Evolutionary conservation across 192 early-diverging fungal species (phyloP).

Genomic region (Cetraspora pellucida): DNA sequence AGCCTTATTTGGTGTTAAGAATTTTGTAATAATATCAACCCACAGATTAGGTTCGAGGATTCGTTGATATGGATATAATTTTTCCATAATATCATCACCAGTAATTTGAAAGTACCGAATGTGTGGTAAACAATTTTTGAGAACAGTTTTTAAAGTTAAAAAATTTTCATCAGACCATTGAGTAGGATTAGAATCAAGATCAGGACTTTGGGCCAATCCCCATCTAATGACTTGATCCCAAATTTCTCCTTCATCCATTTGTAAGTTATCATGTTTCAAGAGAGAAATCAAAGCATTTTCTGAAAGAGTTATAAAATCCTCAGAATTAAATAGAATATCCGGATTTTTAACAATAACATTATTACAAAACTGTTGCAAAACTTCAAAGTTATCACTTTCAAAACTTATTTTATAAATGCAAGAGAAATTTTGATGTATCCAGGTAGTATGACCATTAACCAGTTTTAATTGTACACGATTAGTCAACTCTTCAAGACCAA

Average conservation of each 20-base stretch:
- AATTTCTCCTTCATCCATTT: constrained; percentile 1
- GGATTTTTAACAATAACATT: background rate
- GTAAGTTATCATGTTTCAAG: background rate
- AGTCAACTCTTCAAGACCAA: background rate
- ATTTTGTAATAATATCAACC: too few relatives aligned
- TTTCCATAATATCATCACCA: too few relatives aligned
- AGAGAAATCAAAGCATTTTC: background rate
- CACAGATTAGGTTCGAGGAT: too few relatives aligned
- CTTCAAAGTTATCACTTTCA: background rate
- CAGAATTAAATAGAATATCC: background rate
- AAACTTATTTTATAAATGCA: background rate
- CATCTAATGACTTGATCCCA: constrained; percentile 5
- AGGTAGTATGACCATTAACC: background rate
- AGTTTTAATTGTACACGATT: background rate
- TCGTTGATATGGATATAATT: too few relatives aligned
- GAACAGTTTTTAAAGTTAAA: too few relatives aligned
- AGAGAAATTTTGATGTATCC: background rate
- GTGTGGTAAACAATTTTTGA: too few relatives aligned
- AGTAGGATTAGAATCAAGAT: too few relatives aligned
- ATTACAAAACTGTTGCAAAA: background rate
- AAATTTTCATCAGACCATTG: too few relatives aligned
- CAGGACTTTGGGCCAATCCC: background rate
- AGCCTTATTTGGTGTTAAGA: too few relatives aligned
- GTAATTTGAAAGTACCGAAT: too few relatives aligned
- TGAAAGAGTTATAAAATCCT: background rate